phyloP scores from a whole-genome alignment of 164 flowering plant species.

The Houttuynia cordata region DNA sequence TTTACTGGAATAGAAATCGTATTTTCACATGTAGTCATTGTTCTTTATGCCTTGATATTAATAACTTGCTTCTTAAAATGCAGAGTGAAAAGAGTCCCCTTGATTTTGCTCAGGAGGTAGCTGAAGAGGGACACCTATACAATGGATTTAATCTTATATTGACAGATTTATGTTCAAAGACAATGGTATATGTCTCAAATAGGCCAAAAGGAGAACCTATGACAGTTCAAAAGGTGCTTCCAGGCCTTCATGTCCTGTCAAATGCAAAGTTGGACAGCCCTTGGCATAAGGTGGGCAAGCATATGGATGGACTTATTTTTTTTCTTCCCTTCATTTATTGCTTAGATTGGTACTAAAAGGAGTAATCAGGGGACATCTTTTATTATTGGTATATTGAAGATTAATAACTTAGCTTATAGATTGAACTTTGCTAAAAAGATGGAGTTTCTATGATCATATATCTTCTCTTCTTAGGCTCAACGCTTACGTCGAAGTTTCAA shows the following conservation, averaged over 20 bases:
- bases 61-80: neutral
- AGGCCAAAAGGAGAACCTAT: conserved; percentile 33
- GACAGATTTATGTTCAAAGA: conserved; percentile 32
- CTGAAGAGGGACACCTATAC: conserved; percentile 29
- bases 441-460: neutral
- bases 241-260: conserved; percentile 54
- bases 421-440: neutral
- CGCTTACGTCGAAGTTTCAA: conserved; percentile 28
- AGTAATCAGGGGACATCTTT: too few species aligned
- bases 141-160: conserved; percentile 56
- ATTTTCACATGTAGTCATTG: too few species aligned
- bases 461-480: conserved; percentile 13
- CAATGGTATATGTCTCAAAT: conserved; percentile 51
- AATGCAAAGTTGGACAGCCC: conserved; percentile 46
- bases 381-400: too few species aligned
- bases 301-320: too few species aligned
- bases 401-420: neutral
- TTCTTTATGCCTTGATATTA: too few species aligned
- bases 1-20: too few species aligned
- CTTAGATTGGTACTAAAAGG: too few species aligned
- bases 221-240: conserved; percentile 31
- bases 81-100: conserved; percentile 39
- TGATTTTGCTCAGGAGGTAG: conserved; percentile 39
- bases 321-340: too few species aligned
- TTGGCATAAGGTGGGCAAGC: conserved; percentile 40